Conservation (phyloP, 306 rosid species). For the Astragalus membranaceus region DNA sequence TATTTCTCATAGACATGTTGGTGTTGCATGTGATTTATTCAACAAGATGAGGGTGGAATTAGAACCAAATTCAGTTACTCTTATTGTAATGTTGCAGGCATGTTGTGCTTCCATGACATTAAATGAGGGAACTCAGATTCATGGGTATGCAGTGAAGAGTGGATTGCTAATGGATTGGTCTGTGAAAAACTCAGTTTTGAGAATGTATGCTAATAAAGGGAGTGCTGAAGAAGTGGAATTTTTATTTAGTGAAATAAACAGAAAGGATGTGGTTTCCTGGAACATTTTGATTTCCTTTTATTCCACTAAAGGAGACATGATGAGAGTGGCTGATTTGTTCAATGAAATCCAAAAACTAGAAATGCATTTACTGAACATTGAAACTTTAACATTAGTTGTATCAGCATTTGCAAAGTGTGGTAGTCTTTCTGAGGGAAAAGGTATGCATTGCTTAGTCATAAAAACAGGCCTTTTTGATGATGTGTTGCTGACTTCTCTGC, state of each 20-base stretch:
- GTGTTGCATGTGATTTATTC: slow-evolving; percentile 24
- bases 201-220: slow-evolving; percentile 37
- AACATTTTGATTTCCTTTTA: slow-evolving; percentile 38
- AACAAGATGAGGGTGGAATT: slow-evolving; percentile 36
- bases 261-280: slow-evolving; percentile 40
- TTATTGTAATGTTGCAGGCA: slow-evolving; percentile 41
- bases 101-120: slow-evolving; percentile 23
- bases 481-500: slow-evolving; percentile 40
- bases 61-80: slow-evolving; percentile 41
- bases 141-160: slow-evolving; percentile 37
- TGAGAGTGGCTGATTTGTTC: slow-evolving; percentile 26
- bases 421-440: slow-evolving; percentile 36
- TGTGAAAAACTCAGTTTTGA: slow-evolving; percentile 40
- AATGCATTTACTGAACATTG: slow-evolving; percentile 14
- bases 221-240: slow-evolving; percentile 26
- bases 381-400: slow-evolving; percentile 37
- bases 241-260: slow-evolving; percentile 30
- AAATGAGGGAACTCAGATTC: slow-evolving; percentile 34
- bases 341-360: slow-evolving; percentile 24
- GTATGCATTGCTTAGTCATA: slow-evolving; percentile 28
- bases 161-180: slow-evolving; percentile 32
- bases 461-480: slow-evolving; percentile 47
- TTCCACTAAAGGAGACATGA: slow-evolving; percentile 23
- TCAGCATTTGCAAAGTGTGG: slow-evolving; percentile 38
- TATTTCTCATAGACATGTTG: slow-evolving; percentile 16